Evolutionary conservation across 495 filamentous ascomycete species (phyloP), one percentile per base, ranked within the genome.

Genomic region (Parachaetomium inaequale): DNA sequence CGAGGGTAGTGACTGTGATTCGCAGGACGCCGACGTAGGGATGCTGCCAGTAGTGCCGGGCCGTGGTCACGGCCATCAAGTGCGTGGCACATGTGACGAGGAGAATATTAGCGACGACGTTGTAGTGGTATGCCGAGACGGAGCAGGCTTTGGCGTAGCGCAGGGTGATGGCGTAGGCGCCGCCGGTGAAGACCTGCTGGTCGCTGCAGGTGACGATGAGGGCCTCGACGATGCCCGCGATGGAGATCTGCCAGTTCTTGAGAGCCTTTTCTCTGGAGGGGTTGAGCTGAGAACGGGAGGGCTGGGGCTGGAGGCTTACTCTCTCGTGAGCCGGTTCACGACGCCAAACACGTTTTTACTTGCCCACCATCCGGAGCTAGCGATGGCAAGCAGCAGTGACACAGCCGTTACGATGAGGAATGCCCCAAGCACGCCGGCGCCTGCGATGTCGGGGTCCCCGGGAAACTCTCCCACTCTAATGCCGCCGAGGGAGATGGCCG

Each of bases 111-210:
- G 68, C 66, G 2, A 78, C 69, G 60, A 78, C 68, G 50, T 77
- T 72, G 66, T 77, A 78, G 65, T 78, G 76, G 59, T 78, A 78
- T 11, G 74, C 72, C 17, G 72, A 75, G 55, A 78, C 66, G 40
- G 67, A 64, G 61, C 76, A 78, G 26, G 74, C 75, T 26, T 66
- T 71, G 38, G 51, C 60, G 38, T 73, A 78, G 5, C 72, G 72
- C 40, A 76, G 67, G 10, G 72, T 68, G 46, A 77, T 61, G 31
- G 72, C 70, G 50, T 74, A 76, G 29, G 76, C 74, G 15, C 63
- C 70, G 19, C 74, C 73, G 10, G 76, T 78, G 61, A 78, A 74
- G 45, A 78, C 55, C 46, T 78, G 74, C 59, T 78, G 76, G 63
- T 78, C 76, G 54, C 74, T 76, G 61, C 74, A 77, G 43, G 63